Evolutionary conservation across 2,329 filamentous ascomycete genomes (phyloP), one percentile per base, ranked within the genome.

Genomic region (Cercospora beticola): DNA sequence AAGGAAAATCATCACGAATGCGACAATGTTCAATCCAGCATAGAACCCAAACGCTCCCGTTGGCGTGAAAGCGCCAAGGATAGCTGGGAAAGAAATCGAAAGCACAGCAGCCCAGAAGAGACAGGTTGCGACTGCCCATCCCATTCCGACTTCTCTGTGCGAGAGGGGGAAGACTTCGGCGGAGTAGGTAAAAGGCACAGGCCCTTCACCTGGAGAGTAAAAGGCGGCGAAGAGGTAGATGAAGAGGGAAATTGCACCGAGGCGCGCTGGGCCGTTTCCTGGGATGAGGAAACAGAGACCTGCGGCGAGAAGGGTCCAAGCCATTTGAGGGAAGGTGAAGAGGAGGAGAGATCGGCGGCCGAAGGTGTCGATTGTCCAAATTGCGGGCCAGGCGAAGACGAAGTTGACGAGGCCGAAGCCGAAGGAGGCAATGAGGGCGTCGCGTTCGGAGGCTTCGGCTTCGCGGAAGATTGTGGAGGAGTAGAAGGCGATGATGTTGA

Each of bases 111-210:
- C 83, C 82, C 82, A 86, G 72, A 83, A 86, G 70, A 90, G 81
- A 70, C 88, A 90, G 0, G 88, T 90, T 1, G 89, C 87, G 8
- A 91, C 89, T 7, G 88, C 86, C 79, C 86, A 91, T 0, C 85
- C 86, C 90, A 92, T 92, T 66, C 90, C 90, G 26, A 91, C 84
- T 75, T 92, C 90, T 74, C 90, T 85, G 76, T 92, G 89, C 1
- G 88, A 89, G 0, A 91, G 84, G 0, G 90, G 89, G 76, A 89
- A 92, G 1, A 91, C 88, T 77, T 92, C 90, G 52, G 89, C 88
- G 5, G 84, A 86, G 79, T 91, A 91, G 0, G 87, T 87, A 75
- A 89, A 91, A 0, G 89, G 88, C 5, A 91, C 89, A 7, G 87
- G 82, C 1, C 82, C 82, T 75, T 83, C 80, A 12, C 82, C 82